phyloP scores from a whole-genome alignment of 2,329 filamentous ascomycete species.

The Fusarium graminum region DNA sequence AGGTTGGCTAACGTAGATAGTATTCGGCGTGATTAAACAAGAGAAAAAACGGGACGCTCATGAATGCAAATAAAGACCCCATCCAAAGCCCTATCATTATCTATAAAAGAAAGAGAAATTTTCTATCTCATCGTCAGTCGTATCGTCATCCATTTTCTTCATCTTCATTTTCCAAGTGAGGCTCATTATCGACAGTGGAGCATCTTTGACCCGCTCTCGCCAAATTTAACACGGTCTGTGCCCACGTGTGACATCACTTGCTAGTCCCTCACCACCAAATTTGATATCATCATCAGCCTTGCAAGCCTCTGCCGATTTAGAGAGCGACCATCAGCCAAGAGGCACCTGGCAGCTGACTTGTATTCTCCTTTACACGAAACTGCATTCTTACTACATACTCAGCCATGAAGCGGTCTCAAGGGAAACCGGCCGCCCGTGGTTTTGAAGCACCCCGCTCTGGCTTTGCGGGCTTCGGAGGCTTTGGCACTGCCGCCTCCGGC shows the following conservation, averaged over 20 bases:
- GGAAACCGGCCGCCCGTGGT: constrained; percentile 44
- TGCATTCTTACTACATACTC: neutral
- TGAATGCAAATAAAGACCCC: no score
- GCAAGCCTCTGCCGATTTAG: constrained; percentile 20
- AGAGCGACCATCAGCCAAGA: constrained; percentile 27
- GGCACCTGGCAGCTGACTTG: constrained; percentile 28
- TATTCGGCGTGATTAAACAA: no score
- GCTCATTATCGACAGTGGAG: constrained; percentile 19
- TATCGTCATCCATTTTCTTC: constrained; percentile 3
- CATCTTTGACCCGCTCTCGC: constrained; percentile 21
- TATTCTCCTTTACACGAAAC: constrained; percentile 5
- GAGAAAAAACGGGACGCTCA: no score
- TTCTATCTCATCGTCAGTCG: neutral
- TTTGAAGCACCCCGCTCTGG: constrained; percentile 48
- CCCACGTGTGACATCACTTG: constrained; percentile 49
- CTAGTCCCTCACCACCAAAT: constrained; percentile 43
- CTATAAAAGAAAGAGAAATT: neutral
- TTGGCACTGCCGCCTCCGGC: constrained; percentile 56
- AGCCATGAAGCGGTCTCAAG: constrained; percentile 51
- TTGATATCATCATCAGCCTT: constrained; percentile 44
- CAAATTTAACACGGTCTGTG: constrained; percentile 37
- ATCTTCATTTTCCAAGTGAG: constrained; percentile 7
- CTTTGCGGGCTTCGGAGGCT: constrained; percentile 46
- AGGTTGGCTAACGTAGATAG: neutral
- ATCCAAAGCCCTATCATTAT: neutral